phyloP scores from a whole-genome alignment of 1,284 basidiomycete species.

The Pascua sp. region DNA sequence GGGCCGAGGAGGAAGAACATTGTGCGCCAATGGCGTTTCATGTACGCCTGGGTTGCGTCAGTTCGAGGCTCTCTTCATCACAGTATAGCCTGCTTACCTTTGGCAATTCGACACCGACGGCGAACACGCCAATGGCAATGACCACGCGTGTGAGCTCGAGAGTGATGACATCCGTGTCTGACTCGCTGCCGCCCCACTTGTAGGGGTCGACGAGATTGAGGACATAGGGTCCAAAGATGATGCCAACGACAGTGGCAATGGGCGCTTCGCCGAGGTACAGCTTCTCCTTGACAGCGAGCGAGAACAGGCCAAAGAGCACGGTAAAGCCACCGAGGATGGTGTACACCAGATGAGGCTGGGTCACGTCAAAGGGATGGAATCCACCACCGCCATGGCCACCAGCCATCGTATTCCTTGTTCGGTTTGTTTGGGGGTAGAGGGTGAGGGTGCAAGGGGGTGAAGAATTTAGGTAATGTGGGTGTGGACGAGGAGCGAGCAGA shows the following conservation, averaged over 20 bases:
- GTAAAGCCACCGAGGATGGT: conserved; percentile 79
- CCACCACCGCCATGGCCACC: conserved; percentile 1
- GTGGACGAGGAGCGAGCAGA: background rate
- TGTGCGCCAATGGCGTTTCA: conserved; percentile 84
- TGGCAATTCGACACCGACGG: conserved; percentile 92
- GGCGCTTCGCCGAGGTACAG: conserved; percentile 96
- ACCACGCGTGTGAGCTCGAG: conserved; percentile 93
- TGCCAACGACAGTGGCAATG: conserved; percentile 90
- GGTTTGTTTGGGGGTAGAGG: background rate
- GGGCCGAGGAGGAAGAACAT: conserved; percentile 81
- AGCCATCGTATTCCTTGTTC: background rate
- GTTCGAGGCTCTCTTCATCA: background rate
- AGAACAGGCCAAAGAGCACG: conserved; percentile 82
- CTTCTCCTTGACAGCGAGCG: conserved; percentile 82
- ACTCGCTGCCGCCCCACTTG: conserved; percentile 63
- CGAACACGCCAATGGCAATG: conserved; percentile 95
- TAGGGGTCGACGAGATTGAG: conserved; percentile 82
- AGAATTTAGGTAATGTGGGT: background rate
- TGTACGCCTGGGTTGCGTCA: conserved; percentile 60
- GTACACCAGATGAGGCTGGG: conserved; percentile 58
- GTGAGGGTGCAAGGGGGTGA: background rate
- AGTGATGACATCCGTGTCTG: conserved; percentile 65
- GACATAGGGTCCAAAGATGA: conserved; percentile 84
- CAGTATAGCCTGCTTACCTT: conserved; percentile 53
- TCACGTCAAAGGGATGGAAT: conserved; percentile 50